Conservation (phyloP, 495 filamentous ascomycete genomes). For the Neurospora discreta region DNA sequence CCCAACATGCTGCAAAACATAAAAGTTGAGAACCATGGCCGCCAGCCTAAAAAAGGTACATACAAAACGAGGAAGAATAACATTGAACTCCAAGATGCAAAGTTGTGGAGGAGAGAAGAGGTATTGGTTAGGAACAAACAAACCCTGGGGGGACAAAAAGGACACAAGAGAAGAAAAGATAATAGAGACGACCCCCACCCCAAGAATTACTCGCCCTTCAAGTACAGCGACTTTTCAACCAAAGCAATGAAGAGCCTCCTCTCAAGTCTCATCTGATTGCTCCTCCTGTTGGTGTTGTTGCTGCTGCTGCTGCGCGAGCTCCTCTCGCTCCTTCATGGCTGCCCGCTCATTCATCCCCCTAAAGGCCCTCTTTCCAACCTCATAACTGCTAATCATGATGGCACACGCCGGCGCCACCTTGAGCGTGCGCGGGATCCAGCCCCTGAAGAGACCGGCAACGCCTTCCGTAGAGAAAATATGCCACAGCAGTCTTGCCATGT, state of each 20-base stretch:
- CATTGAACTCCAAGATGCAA: background rate
- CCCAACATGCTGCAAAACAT: constrained; percentile 14
- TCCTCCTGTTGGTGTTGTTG: background rate
- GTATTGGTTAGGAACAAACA: background rate
- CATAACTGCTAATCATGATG: constrained; percentile 99
- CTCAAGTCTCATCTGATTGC: background rate
- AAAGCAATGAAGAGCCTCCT: background rate
- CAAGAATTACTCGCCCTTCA: background rate
- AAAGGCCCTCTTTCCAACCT: constrained; percentile 87
- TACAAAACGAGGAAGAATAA: background rate
- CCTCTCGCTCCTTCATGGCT: constrained; percentile 7
- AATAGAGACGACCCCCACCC: background rate
- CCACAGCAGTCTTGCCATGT: constrained; percentile 67
- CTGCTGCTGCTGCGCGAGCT: background rate
- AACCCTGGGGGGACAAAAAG: background rate
- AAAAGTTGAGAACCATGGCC: background rate
- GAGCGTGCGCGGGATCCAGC: constrained; percentile 80
- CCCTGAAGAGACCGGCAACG: constrained; percentile 67
- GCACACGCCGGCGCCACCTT: constrained; percentile 96
- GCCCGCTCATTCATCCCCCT: constrained; percentile 62
- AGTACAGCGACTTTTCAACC: background rate
- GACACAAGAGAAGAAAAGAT: background rate
- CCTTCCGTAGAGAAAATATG: constrained; percentile 87
- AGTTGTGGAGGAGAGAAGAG: background rate
- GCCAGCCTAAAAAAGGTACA: background rate